Evolutionary conservation across 805 yeast genomes (phyloP), one percentile per base, ranked within the genome.

Genomic region (Candida orba): DNA sequence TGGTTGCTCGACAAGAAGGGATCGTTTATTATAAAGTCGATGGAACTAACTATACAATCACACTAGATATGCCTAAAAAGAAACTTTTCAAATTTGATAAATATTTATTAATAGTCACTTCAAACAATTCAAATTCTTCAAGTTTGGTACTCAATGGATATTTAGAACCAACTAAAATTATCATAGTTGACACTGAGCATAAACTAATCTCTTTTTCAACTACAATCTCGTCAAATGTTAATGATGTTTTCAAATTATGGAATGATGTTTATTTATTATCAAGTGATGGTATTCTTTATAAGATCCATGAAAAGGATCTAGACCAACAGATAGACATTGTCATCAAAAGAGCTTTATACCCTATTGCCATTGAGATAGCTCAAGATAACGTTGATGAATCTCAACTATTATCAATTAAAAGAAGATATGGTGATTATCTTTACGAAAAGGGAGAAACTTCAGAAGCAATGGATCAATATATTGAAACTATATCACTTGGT

Each of bases 401-500:
- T 31, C 58, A 65, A 40, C 34, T 75, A 6, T 58, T 68, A 47
- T 50, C 61, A 2, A 73, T 79, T 24, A 72, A 75, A 49, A 75
- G 71, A 49, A 67, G 72, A 36, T 85, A 79, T 56, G 99, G 87
- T 6, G 90, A 87, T 49, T 76, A 69, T 56, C 69, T 87, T 2
- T 90, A 81, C 54, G 72, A 72, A 1, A 79, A 76, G 50, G 84
- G 76, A 32, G 83, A 82, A 37, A 75, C 66, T 35, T 76, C 76
- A 4, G 87, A 77, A 8, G 85, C 98, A 0, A 76, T 88, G 50
- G 70, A 73, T n/a, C 82, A 84, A 49, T 93, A 81, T 54, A 72
- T 84, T n/a, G 73, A 68, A 22, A 74, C 80, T 4, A 57, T 78
- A n/a, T 66, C 58, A 1, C 49, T 72, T 3, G 79, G 79, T 0